Evolutionary conservation across 2,329 filamentous ascomycete species (phyloP), one percentile per base, ranked within the genome.

Genomic region (Mollisiaceae sp.): DNA sequence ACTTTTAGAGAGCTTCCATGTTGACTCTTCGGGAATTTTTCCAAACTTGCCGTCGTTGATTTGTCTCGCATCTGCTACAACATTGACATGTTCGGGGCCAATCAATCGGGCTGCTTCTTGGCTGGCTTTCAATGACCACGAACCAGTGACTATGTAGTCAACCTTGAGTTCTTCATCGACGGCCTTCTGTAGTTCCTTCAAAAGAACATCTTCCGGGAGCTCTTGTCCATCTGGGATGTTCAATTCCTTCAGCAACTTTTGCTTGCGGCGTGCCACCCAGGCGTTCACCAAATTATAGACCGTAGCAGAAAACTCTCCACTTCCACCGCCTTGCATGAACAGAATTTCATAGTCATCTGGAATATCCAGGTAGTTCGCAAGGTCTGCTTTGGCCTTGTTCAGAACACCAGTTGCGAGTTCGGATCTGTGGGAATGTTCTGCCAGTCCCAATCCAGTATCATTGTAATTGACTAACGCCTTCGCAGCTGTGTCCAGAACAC

Each of bases 381-480:
- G 85, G 68, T 91, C 88, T 39, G 87, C 85, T 78, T 96, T 95
- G 68, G 92, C 86, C 69, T 91, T 85, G 68, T 91, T 89, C 71
- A 98, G 86, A 74, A 98, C 93, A 68, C 89, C 86, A 69, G 87
- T 86, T 32, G 94, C 94, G 54, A 91, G 85, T 67, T 86, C 83
- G 15, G 92, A 96, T 70, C 94, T 91, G 78, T 98, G 94, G 11
- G 91, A 94, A 77, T 96, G 92, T 79, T 98, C 94, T 69, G 91
- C 92, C 52, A 97, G 85, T 60, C 93, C 93, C 62, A 97, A 84
- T 65, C 94, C 94, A 45, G 88, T 92, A 77, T 86, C 83, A 56
- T 94, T 83, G 82, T 88, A 97, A 82, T 97, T 91, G 70, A 97
- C 79, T 4, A 98, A 88, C 1, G 91, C 91, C 76, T 87, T 78